These are phyloP conservation scores for Penicillium concentricum DNA, from an alignment of 2,329 filamentous ascomycete species.

Conservation along the genomic window DNA sequence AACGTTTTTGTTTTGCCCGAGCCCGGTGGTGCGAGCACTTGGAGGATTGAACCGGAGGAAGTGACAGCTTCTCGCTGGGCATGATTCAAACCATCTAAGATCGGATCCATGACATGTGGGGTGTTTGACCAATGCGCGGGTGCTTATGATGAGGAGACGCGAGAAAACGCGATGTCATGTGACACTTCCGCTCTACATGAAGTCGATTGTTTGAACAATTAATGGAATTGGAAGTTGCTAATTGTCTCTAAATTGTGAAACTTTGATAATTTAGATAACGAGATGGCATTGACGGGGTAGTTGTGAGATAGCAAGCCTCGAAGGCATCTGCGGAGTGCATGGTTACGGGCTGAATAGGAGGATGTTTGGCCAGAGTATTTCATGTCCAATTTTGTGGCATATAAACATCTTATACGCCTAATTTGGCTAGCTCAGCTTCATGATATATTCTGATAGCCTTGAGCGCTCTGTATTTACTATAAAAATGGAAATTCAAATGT, in stretches of 20 bases:
- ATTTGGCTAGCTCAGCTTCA: too few species aligned
- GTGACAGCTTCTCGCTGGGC: constrained; percentile 66
- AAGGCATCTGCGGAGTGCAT: neutral
- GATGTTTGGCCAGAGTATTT: too few species aligned
- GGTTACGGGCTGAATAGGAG: neutral
- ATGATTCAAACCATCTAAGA: constrained; percentile 63
- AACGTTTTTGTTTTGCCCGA: constrained; percentile 94
- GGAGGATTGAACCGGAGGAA: constrained; percentile 58
- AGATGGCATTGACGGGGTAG: neutral
- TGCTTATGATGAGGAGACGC: constrained; percentile 17
- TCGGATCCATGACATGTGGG: constrained; percentile 48
- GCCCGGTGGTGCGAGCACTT: constrained; percentile 63
- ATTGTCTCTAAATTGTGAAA: neutral
- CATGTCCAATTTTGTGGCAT: neutral
- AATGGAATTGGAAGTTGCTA: neutral
- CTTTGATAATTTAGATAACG: neutral
- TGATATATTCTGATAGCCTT: neutral
- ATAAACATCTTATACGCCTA: neutral
- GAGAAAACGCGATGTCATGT: constrained; percentile 31
- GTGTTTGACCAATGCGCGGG: constrained; percentile 1
- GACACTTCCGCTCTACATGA: constrained; percentile 15
- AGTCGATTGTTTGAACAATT: neutral
- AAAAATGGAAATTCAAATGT: neutral
- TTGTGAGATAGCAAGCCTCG: neutral
- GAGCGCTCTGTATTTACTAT: neutral